A percentile compares a stretch with the other conserved stretches of the same genome.
phyloP scores from a whole-genome alignment of 371 early-diverging fungal genomes.

The Smittium culicis region DNA sequence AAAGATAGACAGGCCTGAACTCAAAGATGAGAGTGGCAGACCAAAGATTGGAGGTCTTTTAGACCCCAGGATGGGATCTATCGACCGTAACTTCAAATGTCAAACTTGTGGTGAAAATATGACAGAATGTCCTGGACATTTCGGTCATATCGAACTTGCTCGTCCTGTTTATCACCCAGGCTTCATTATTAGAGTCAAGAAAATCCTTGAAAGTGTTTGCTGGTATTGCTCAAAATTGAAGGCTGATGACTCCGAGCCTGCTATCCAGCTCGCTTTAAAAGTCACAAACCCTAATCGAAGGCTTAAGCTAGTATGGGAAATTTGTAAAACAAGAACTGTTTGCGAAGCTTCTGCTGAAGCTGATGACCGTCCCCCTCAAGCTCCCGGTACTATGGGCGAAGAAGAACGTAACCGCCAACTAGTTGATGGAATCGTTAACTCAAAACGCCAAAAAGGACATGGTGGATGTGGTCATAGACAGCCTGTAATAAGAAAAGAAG shows the following conservation, averaged over 20 bases:
- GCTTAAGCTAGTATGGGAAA: slow-evolving; percentile 83
- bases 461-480: slow-evolving; percentile 93
- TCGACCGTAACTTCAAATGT: slow-evolving; percentile 96
- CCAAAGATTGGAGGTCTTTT: slow-evolving; percentile 80
- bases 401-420: slow-evolving; percentile 24
- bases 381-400: slow-evolving; percentile 12
- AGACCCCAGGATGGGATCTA: slow-evolving; percentile 98
- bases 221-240: slow-evolving; percentile 96
- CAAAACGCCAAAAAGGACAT: slow-evolving; percentile 44
- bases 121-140: slow-evolving; percentile 98
- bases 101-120: slow-evolving; percentile 93
- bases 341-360: slow-evolving; percentile 73
- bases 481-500: slow-evolving; percentile 83
- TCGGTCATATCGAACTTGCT: slow-evolving; percentile 98
- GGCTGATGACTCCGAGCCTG: slow-evolving; percentile 54
- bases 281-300: slow-evolving; percentile 61
- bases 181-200: slow-evolving; percentile 82
- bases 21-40: slow-evolving; percentile 81
- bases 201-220: slow-evolving; percentile 98
- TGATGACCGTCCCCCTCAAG: slow-evolving; percentile 15
- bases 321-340: slow-evolving; percentile 70
- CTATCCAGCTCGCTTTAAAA: slow-evolving; percentile 52
- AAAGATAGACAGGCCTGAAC: slow-evolving; percentile 89
- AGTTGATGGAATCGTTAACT: slow-evolving; percentile 14
- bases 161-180: slow-evolving; percentile 90